phyloP scores from a whole-genome alignment of 352 stramenopile species.

The Pythium insidiosum region DNA sequence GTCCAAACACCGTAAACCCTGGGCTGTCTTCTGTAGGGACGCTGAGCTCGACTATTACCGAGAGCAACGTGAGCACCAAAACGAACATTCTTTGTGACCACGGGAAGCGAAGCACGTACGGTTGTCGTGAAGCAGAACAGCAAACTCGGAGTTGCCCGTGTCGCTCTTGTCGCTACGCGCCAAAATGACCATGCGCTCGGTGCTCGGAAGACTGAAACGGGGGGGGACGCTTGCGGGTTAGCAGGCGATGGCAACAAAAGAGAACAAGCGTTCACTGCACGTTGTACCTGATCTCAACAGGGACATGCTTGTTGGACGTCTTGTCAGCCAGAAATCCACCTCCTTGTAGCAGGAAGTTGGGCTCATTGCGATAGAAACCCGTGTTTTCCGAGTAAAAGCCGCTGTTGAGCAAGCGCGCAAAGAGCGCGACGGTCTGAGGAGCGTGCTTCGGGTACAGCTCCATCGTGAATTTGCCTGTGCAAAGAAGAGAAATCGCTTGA shows the following conservation, averaged over 20 bases:
- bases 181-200: slow-evolving; percentile 77
- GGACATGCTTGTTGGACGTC: slow-evolving; percentile 55
- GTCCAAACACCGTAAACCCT: slow-evolving; percentile 75
- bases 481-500: neutral
- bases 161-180: slow-evolving; percentile 56
- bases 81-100: no score
- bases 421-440: slow-evolving; percentile 62
- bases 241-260: neutral
- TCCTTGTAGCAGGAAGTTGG: slow-evolving; percentile 71
- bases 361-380: slow-evolving; percentile 83
- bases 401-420: slow-evolving; percentile 51
- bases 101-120: no score
- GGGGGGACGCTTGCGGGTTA: no score
- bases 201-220: slow-evolving; percentile 59
- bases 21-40: slow-evolving; percentile 47
- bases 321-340: slow-evolving; percentile 70
- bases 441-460: slow-evolving; percentile 76
- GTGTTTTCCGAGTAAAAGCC: slow-evolving; percentile 67
- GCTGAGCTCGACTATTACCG: slow-evolving; percentile 26
- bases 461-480: slow-evolving; percentile 53
- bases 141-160: slow-evolving; percentile 76
- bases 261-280: no score
- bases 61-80: neutral
- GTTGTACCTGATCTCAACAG: slow-evolving; percentile 69
- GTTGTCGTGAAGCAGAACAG: slow-evolving; percentile 84